Evolutionary conservation across 768 basidiomycete genomes (phyloP), one percentile per base, ranked within the genome.

Genomic region (Pulveroboletus frians): DNA sequence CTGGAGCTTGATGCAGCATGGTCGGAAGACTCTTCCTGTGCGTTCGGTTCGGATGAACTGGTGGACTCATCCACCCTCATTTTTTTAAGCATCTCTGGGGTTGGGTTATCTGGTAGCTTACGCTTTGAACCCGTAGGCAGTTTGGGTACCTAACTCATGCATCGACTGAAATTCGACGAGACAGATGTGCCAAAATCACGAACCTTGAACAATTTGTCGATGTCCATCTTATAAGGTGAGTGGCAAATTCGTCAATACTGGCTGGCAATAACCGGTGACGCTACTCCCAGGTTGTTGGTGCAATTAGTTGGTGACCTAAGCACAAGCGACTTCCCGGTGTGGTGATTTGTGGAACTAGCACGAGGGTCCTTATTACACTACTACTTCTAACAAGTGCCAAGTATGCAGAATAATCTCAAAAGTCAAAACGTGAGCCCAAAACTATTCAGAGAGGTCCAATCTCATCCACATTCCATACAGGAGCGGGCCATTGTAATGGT

Each of bases 31-130:
- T 54, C 50, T 18, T 52, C 55, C 45, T 39, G 58, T 47, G 15
- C 13, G 8, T 15, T 49, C 15, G 43, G 39, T 29, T 54, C 54
- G 21, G 61, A 46, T 10, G 29, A 13, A 46, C 14, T 31, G 17
- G 39, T 39, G 18, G 64, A 39, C 40, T 57, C 58, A 34, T 87
- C 84, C 65, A 84, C 60, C 58, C 73, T 80, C 76, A 91, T 78
- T 67, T 80, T 85, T 70, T 91, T 92, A 49, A 92, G 72, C 75
- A 88, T 77, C n/a, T 89, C 88, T 3, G 83, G 80, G 3, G 84
- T 81, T 23, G 87, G 89, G 55, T 80, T 81, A 59, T 88, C 84
- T 8, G 84, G 81, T 67, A 90, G 73, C 60, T 81, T 87, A 47
- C 89, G 73, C 66, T 91, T 92, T 37, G 79, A 76, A 13, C 81